phyloP scores from a whole-genome alignment of 176 grass and related monocot species.

The Areca catechu region DNA sequence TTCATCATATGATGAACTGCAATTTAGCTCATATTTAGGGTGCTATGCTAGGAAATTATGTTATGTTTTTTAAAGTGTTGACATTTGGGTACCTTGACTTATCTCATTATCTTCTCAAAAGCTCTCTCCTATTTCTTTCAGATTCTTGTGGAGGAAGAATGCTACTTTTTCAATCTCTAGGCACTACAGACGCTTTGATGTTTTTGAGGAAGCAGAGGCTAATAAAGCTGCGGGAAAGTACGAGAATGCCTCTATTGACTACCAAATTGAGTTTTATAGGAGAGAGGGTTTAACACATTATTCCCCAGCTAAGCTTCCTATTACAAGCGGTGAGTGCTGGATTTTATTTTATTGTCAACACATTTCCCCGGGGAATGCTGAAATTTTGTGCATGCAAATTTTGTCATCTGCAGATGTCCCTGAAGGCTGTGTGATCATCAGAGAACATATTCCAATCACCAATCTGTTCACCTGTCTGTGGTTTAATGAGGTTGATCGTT shows the following conservation, averaged over 20 bases:
- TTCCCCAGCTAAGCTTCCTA: constrained; percentile 83
- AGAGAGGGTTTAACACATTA: constrained; percentile 93
- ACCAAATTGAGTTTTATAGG: constrained; percentile 93
- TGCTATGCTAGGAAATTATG: no score
- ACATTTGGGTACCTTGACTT: constrained; percentile 6
- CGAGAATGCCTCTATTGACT: constrained; percentile 87
- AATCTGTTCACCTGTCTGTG: constrained; percentile 93
- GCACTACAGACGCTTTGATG: constrained; percentile 95
- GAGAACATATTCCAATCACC: constrained; percentile 76
- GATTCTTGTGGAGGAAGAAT: constrained; percentile 96
- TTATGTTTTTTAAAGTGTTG: no score
- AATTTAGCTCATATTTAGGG: no score
- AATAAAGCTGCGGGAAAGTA: constrained; percentile 97
- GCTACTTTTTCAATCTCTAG: constrained; percentile 83
- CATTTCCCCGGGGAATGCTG: background rate
- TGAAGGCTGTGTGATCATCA: constrained; percentile 96
- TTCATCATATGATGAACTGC: no score
- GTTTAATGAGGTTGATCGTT: constrained; percentile 95
- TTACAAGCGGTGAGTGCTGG: constrained; percentile 67
- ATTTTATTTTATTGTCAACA: background rate
- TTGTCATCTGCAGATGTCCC: constrained; percentile 57
- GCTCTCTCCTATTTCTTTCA: constrained; percentile 21
- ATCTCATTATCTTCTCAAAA: background rate
- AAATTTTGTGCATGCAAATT: background rate
- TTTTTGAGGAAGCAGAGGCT: constrained; percentile 97